phyloP scores from a whole-genome alignment of 768 basidiomycete species.

The Rhizopogon vinicolor region DNA sequence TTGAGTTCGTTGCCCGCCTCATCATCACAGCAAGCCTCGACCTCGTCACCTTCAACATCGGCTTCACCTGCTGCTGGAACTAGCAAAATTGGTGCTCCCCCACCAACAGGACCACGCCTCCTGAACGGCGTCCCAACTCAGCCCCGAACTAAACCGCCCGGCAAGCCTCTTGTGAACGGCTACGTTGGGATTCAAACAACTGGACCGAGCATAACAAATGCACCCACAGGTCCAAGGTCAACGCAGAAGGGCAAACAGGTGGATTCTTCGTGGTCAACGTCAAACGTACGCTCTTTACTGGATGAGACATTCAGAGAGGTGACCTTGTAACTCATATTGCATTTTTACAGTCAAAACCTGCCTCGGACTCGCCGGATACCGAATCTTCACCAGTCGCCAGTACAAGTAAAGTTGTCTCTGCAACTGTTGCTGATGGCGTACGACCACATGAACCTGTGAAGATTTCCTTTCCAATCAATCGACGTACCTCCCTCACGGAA shows the following conservation, averaged over 20 bases:
- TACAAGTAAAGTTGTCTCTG: conserved; percentile 8
- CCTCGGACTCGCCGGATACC: conserved; percentile 8
- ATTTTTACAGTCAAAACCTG: conserved; percentile 11
- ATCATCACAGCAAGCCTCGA: conserved; percentile 22
- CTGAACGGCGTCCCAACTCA: conserved; percentile 32
- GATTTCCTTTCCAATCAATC: conserved; percentile 27
- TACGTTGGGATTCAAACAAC: conserved; percentile 23
- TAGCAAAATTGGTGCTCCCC: conserved; percentile 47
- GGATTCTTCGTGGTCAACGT: conserved; percentile 30
- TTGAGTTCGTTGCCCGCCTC: conserved; percentile 37
- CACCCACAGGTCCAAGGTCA: conserved; percentile 29
- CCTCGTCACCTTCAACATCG: conserved; percentile 29
- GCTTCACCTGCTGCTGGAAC: conserved; percentile 24
- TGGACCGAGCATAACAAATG: conserved; percentile 17
- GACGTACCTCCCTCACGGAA: conserved; percentile 20
- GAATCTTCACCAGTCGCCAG: conserved; percentile 9
- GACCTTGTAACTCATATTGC: conserved; percentile 2
- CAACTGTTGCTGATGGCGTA: conserved; percentile 26
- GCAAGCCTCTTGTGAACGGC: conserved; percentile 44
- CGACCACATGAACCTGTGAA: conserved; percentile 26
- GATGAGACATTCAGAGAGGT: not conserved
- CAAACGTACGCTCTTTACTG: conserved; percentile 26
- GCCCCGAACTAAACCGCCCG: conserved; percentile 17
- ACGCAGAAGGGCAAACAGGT: conserved; percentile 39
- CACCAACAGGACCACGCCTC: conserved; percentile 64